Evolutionary conservation across 106 monocot species (phyloP).

Genomic region (Dendrobium chrysotoxum): DNA sequence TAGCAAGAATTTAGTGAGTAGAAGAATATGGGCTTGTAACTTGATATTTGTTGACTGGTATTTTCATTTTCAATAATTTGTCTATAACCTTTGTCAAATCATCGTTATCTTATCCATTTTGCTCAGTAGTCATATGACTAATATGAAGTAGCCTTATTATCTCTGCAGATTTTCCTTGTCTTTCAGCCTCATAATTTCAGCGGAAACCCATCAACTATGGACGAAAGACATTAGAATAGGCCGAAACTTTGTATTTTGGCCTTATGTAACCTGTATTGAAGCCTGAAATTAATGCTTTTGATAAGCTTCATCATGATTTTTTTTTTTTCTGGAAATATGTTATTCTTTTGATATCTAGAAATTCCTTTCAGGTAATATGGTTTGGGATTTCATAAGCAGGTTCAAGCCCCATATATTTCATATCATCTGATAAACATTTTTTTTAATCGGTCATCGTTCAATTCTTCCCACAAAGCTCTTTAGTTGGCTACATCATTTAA

Average conservation of each 20-base stretch:
- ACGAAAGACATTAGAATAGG: neutral
- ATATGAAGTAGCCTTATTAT: neutral
- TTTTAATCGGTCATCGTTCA: neutral
- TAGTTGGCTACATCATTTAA: neutral
- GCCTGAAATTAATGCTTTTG: neutral
- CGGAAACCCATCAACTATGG: neutral
- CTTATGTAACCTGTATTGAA: neutral
- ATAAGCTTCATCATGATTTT: too few species aligned
- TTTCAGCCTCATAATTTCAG: neutral
- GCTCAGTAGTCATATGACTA: neutral
- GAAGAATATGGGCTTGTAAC: neutral
- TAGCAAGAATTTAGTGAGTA: neutral
- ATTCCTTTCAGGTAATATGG: neutral
- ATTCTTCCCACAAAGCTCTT: neutral
- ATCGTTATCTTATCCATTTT: neutral
- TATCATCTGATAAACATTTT: neutral
- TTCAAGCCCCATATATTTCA: neutral
- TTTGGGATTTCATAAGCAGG: neutral
- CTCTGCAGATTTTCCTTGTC: neutral
- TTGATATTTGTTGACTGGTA: neutral
- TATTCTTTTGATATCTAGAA: neutral
- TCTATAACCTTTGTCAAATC: neutral
- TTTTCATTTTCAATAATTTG: neutral
- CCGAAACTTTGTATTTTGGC: neutral
- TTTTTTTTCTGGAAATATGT: neutral